Percentiles rank a stretch among this genome's conserved stretches.
Evolutionary conservation across 371 early-diverging fungal genomes (phyloP).

Genomic region (Cokeromyces recurvatus): DNA sequence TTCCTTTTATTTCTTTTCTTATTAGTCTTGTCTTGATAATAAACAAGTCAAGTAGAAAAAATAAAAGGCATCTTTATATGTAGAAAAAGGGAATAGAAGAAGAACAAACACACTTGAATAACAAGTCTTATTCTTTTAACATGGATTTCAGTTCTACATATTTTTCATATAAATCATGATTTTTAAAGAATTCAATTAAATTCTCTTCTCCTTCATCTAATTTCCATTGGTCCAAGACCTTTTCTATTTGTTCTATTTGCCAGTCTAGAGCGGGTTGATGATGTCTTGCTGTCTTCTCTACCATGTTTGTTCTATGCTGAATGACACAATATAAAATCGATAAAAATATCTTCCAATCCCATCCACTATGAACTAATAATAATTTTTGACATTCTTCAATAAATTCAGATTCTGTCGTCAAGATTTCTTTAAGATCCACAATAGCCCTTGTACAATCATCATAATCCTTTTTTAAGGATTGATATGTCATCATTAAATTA

Average conservation of each 20-base stretch:
- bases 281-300: neutral
- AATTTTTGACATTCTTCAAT: conserved; percentile 45
- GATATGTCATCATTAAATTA: conserved; percentile 46
- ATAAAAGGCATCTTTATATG: no score
- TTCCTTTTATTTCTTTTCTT: no score
- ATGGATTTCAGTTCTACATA: conserved; percentile 3
- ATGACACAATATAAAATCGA: conserved; percentile 6
- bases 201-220: conserved; percentile 5
- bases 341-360: conserved; percentile 49
- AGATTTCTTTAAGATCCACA: conserved; percentile 45
- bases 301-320: neutral
- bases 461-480: conserved; percentile 44
- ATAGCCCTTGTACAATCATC: conserved; percentile 50
- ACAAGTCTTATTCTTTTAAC: no score
- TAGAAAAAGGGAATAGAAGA: no score
- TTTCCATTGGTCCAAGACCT: conserved; percentile 7
- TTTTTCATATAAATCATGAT: neutral
- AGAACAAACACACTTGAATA: no score
- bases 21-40: no score
- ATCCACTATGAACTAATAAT: conserved; percentile 52
- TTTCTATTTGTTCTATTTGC: conserved; percentile 7
- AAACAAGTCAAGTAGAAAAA: no score
- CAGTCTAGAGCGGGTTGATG: conserved; percentile 9
- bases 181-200: no score
- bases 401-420: conserved; percentile 46